Conservation (phyloP, 2,329 filamentous ascomycete genomes). For the Phyllosticta citrichinensis region DNA sequence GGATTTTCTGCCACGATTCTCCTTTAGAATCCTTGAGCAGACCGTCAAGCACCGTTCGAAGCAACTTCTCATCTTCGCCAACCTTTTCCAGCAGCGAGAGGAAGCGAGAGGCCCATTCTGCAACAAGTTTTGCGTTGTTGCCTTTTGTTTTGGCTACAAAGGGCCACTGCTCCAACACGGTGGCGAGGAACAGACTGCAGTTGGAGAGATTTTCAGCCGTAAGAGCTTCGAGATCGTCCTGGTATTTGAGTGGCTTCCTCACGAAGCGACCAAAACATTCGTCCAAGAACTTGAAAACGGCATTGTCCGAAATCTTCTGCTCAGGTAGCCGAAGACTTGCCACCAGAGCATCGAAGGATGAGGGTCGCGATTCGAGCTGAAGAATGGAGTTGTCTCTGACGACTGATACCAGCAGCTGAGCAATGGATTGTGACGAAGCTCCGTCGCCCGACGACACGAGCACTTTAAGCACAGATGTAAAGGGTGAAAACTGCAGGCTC, state of each 20-base stretch:
- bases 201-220: slow-evolving; percentile 16
- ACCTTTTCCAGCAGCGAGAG: slow-evolving; percentile 26
- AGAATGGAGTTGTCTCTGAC: slow-evolving; percentile 59
- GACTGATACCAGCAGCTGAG: slow-evolving; percentile 49
- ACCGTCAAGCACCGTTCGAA: slow-evolving; percentile 10
- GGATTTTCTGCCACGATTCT: slow-evolving; percentile 16
- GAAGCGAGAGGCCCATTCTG: slow-evolving; percentile 26
- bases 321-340: slow-evolving; percentile 29
- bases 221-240: slow-evolving; percentile 55
- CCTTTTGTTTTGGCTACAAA: slow-evolving; percentile 34
- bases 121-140: slow-evolving; percentile 15
- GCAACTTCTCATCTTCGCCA: slow-evolving; percentile 24
- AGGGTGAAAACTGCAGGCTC: slow-evolving; percentile 55
- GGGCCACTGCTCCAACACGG: slow-evolving; percentile 22
- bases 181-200: slow-evolving; percentile 2
- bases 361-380: slow-evolving; percentile 32
- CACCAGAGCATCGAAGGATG: slow-evolving; percentile 35
- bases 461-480: slow-evolving; percentile 58
- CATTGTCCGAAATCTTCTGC: slow-evolving; percentile 34
- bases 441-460: slow-evolving; percentile 40
- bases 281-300: slow-evolving; percentile 64
- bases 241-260: slow-evolving; percentile 71
- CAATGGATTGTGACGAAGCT: slow-evolving; percentile 43
- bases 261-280: slow-evolving; percentile 71
- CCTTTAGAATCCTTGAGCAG: neutral